Base-by-base conservation (phyloP, 2,329 filamentous ascomycete genomes). In the Colletotrichum viniferum region DNA sequence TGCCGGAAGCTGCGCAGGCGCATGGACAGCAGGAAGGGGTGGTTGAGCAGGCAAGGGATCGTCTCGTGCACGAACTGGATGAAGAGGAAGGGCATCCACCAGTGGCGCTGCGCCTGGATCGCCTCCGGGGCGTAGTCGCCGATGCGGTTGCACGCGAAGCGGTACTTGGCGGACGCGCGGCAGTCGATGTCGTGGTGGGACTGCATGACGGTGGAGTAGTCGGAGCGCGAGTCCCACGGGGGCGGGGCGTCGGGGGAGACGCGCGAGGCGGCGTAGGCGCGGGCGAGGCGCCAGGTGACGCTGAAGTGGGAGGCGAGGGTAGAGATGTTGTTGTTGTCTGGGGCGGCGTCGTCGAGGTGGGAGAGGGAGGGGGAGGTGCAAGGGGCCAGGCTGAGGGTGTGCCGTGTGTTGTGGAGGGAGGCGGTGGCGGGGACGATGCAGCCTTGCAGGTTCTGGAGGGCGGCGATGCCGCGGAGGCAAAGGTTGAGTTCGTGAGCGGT, bases 51-150 rank as follows among this genome's bases (percentile, higher is more conserved):
- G 74, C 88, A 90, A 1, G 89, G 83, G 55, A 89, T 89, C 0
- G 87, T 87, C 69, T 89, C 87, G 76, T 90, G 90, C 16, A 90
- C 80, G 73, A 90, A 87, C 74, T 90, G 89, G 34, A 87, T 85
- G 69, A 89, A 83, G 10, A 90, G 83, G 85, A 87, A 90, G 0
- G 88, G 87, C 0, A 86, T 87, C 88, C 88, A 90, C 74, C 90
- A 90, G 61, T 87, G 85, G 24, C 88, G 83, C 66, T 86, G 84
- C 0, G 81, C 78, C 71, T 88, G 83, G 4, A 90, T 79, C 9
- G 86, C 84, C 26, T 87, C 85, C 0, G 81, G 71, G 0, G 84
- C 81, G 34, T 84, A 82, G 21, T 88, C 84, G 1, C 82, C 83
- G 63, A 90, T 85, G n/a, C 86, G 85, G 9, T 88, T 86, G 5